A percentile compares a stretch with the other conserved stretches of the same genome.
phyloP scores from a whole-genome alignment of 352 stramenopile genomes.

The Phytophthora aleatoria region DNA sequence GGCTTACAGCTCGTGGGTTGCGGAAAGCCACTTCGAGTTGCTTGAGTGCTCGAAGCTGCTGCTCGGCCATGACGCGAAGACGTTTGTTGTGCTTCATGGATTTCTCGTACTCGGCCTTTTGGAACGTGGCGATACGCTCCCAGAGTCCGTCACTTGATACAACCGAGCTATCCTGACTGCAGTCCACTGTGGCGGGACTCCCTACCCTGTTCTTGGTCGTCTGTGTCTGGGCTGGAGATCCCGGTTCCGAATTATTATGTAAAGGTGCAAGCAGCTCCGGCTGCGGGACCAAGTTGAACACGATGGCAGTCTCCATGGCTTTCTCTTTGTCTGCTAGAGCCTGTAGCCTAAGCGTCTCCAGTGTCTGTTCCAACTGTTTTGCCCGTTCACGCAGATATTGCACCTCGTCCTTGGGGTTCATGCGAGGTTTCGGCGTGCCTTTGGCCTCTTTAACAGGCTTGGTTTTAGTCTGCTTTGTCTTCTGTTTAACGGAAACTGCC shows the following conservation, averaged over 20 bases:
- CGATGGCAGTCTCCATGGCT: constrained; percentile 30
- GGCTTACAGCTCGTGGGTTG: constrained; percentile 32
- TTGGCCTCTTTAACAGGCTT: constrained; percentile 11
- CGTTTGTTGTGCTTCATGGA: constrained; percentile 44
- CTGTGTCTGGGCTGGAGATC: constrained; percentile 25
- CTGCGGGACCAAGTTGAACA: constrained; percentile 36
- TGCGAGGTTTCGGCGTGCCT: constrained; percentile 12
- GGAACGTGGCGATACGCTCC: constrained; percentile 37
- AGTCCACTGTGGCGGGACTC: constrained; percentile 23
- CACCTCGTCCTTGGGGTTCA: constrained; percentile 41
- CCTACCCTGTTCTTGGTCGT: constrained; percentile 8
- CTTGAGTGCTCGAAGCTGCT: constrained; percentile 42
- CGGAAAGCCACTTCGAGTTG: constrained; percentile 41
- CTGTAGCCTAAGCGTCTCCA: constrained; percentile 29
- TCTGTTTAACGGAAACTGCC: background rate
- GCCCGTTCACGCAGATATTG: constrained; percentile 24
- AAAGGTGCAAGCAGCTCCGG: constrained; percentile 18
- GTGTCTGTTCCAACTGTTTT: constrained; percentile 25
- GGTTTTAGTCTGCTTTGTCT: constrained; percentile 7
- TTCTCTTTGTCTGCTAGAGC: constrained; percentile 27
- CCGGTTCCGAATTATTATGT: constrained; percentile 11
- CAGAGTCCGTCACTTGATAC: constrained; percentile 28
- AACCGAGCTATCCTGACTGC: background rate
- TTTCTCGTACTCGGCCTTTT: constrained; percentile 33
- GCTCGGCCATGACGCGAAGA: constrained; percentile 36